A percentile compares a stretch with the other conserved stretches of the same genome.
Conservation (phyloP, 352 stramenopile genomes). For the Thraustochytrium striatum region DNA sequence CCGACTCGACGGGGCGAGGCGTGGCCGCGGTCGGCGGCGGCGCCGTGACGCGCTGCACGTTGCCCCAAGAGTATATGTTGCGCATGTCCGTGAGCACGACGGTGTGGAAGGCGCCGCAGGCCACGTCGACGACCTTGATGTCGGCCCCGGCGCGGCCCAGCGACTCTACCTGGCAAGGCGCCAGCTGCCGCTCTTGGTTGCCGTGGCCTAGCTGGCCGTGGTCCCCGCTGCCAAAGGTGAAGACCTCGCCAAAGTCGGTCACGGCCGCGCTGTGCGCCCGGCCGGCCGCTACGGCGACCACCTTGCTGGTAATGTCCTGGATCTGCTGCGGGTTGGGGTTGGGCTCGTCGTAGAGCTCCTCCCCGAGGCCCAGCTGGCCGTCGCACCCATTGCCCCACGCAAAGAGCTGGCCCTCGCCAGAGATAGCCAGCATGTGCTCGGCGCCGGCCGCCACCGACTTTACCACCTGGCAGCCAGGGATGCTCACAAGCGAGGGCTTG, state of each 20-base stretch:
- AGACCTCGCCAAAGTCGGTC: slow-evolving; percentile 48
- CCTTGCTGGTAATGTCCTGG: slow-evolving; percentile 32
- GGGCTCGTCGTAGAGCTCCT: slow-evolving; percentile 45
- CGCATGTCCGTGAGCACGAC: slow-evolving; percentile 39
- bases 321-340: slow-evolving; percentile 31
- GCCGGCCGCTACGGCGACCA: slow-evolving; percentile 24
- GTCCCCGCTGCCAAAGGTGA: slow-evolving; percentile 49
- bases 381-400: slow-evolving; percentile 45
- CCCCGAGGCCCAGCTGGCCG: slow-evolving; percentile 49
- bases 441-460: slow-evolving; percentile 45
- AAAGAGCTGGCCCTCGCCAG: slow-evolving; percentile 38
- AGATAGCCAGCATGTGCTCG: slow-evolving; percentile 47
- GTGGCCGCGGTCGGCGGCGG: background rate
- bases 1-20: background rate
- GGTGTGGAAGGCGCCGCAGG: slow-evolving; percentile 37
- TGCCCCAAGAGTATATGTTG: slow-evolving; percentile 47
- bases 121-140: slow-evolving; percentile 43
- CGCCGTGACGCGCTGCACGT: background rate
- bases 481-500: slow-evolving; percentile 2
- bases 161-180: slow-evolving; percentile 12
- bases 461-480: slow-evolving; percentile 15
- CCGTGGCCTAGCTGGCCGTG: slow-evolving; percentile 44
- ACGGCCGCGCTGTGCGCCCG: slow-evolving; percentile 36
- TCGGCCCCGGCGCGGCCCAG: slow-evolving; percentile 24
- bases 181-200: background rate